Conservation (phyloP, 2,329 filamentous ascomycete species). For the Cladosporium sp. region DNA sequence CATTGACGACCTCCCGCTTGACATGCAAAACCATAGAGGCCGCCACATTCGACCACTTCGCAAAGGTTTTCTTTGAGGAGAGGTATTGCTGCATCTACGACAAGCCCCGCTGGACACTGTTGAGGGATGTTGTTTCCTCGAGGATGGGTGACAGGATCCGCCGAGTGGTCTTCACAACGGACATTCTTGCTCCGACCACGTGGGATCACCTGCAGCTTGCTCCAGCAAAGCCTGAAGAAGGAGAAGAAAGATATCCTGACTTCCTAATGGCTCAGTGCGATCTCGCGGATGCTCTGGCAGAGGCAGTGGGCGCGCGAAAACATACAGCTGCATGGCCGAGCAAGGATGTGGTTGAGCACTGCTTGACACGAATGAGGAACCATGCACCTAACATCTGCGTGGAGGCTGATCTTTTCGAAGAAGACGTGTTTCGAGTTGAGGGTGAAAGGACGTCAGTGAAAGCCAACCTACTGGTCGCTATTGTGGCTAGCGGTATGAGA, state of each 20-base stretch:
- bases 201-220: background rate
- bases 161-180: background rate
- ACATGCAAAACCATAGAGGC: background rate
- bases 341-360: background rate
- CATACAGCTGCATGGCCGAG: background rate
- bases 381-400: background rate
- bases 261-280: background rate
- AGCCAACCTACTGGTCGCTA: background rate
- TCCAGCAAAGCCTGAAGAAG: background rate
- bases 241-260: too few relatives aligned
- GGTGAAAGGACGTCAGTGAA: background rate
- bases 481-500: background rate
- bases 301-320: background rate
- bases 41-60: background rate
- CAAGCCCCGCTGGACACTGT: background rate
- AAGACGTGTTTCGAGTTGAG: background rate
- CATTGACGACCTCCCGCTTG: background rate
- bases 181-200: background rate
- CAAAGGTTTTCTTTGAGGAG: background rate
- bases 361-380: background rate
- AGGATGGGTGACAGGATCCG: background rate
- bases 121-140: background rate
- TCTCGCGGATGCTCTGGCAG: background rate
- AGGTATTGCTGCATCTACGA: background rate
- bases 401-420: background rate